These are phyloP conservation scores for Zasmidium citrigriseum DNA, from an alignment of 2,329 filamentous ascomycete species.

Conservation along the genomic window DNA sequence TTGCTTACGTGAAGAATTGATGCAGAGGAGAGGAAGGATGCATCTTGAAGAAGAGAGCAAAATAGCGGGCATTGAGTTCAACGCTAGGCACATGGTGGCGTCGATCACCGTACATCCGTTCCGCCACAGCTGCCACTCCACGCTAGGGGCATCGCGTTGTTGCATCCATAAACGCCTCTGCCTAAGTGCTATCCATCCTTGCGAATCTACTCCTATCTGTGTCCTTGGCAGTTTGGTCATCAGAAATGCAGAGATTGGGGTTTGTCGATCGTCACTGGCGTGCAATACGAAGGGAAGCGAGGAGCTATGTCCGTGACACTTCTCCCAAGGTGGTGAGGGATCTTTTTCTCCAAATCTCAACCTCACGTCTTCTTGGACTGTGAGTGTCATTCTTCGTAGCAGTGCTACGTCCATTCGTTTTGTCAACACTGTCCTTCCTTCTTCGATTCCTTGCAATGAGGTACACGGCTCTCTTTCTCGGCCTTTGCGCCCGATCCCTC, in stretches of 20 bases:
- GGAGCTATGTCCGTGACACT: background rate
- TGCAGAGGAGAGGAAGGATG: background rate
- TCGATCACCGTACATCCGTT: background rate
- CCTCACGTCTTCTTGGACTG: background rate
- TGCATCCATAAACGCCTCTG: background rate
- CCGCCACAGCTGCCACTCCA: background rate
- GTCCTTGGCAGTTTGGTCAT: background rate
- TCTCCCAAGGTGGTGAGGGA: background rate
- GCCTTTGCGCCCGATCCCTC: background rate
- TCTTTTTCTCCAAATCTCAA: background rate
- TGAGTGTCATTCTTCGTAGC: background rate
- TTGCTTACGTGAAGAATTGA: background rate
- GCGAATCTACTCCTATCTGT: background rate
- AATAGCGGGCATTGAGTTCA: background rate
- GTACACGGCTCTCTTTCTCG: constrained; percentile 2
- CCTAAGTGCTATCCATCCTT: background rate
- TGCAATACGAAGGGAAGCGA: background rate
- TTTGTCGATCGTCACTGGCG: too few species aligned
- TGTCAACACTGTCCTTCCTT: background rate
- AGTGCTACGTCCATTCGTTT: constrained; percentile 2
- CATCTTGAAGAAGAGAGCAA: background rate
- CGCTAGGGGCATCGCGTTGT: background rate
- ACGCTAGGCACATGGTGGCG: too few species aligned
- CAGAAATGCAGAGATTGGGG: background rate
- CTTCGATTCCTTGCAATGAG: background rate